These are phyloP conservation scores for Heliamphora exappendiculata DNA, from an alignment of 148 eudicot species.

Conservation along the genomic window DNA sequence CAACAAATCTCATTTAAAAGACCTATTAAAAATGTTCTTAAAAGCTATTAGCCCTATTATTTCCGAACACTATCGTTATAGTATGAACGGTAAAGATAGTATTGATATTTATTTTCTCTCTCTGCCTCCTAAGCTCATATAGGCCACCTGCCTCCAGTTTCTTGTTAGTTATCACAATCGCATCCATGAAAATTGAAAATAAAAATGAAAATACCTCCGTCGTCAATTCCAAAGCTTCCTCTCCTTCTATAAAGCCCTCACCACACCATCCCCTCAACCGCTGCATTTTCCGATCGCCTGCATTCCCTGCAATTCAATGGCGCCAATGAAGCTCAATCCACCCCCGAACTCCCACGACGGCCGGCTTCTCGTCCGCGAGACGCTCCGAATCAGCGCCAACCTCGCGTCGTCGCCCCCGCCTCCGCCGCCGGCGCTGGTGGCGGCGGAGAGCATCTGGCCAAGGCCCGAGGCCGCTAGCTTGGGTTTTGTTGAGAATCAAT, in stretches of 20 bases:
- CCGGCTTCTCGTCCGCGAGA: constrained; percentile 64
- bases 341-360: constrained; percentile 51
- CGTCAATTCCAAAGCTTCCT: constrained; percentile 16
- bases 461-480: constrained; percentile 16
- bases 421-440: not conserved
- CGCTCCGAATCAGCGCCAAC: constrained; percentile 78
- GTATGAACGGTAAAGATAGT: no score
- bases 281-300: not conserved
- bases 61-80: no score
- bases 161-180: no score
- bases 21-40: no score
- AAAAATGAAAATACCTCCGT: not conserved
- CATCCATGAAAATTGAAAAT: not conserved
- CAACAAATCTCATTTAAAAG: no score
- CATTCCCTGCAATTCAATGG: constrained; percentile 10
- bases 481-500: constrained; percentile 50
- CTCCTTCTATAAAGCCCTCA: constrained; percentile 3
- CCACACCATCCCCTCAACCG: not conserved
- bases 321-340: constrained; percentile 61
- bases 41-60: no score
- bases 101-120: no score
- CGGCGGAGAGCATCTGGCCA: constrained; percentile 23
- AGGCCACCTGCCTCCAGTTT: constrained; percentile 13
- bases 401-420: constrained; percentile 35
- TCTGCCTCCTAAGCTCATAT: constrained; percentile 5